Base-by-base conservation (phyloP, 2,329 filamentous ascomycete genomes). In the Tolypocladium tundrense region DNA sequence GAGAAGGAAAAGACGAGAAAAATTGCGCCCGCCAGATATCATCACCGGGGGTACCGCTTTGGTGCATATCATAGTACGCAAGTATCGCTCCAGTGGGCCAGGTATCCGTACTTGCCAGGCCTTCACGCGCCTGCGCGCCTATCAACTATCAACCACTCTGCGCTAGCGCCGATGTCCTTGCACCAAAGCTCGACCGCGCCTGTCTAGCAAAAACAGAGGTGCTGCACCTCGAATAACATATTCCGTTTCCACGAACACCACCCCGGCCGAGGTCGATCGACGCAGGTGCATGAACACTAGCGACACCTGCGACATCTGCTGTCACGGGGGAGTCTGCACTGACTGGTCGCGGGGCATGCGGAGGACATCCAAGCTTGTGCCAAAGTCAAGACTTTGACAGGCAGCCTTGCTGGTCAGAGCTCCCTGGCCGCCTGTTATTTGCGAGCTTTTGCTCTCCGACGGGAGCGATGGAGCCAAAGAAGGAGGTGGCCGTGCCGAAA, bases 1-100 rank as follows among this genome's bases (percentile, higher is more conserved):
- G 72, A 69, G 69, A 69, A 60, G 59, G 61, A 65, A 62, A 60
- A 59, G 42, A 43, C 41, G 45, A 55, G n/a, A 58, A 69, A 70
- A 69, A 65, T 66, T 65, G 59, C 55, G 58, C 58, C 57, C 40
- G 54, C 53, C 45, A 54, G 53, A 45, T 13, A 57, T 39, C 35
- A 7, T 27, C 27, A 7, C 31, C 48, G 27, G 39, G 43, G 24
- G 54, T 13, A 31, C 60, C 61, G 61, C 57, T 65, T 68, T 64
- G 57, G 21, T 67, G 63, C 66, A 69, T 69, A 68, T 67, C 59
- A 24, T 54, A 61, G 9, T 63, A 64, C 31, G 52, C 43, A 39
- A n/a, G 27, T 9, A 19, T 2, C 21, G 13, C 10, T 31, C 4
- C 42, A 24, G 11, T 8, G 6, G 4, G 24, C 14, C 8, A 33